Base-by-base conservation (phyloP, 2,329 filamentous ascomycete species). In the Neofusicoccum sp. region DNA sequence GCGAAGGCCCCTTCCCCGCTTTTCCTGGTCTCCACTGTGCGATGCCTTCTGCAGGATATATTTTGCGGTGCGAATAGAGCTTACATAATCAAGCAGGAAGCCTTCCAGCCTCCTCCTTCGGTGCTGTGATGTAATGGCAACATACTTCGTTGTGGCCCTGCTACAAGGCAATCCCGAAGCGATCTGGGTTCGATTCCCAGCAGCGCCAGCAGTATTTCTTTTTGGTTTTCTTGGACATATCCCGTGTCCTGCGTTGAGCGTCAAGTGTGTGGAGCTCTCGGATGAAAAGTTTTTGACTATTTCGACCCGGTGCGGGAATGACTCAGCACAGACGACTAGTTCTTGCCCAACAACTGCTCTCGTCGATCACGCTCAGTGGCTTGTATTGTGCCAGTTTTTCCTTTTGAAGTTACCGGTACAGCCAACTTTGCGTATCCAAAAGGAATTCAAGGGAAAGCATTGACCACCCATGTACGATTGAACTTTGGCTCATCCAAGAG, bases 151-250 rank as follows among this genome's bases (percentile, higher is more conserved):
- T 62, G 59, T 62, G 59, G 59, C 29, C 3, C 1, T 7, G 28
- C 4, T n/a, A 34, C 58, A 7, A 43, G 8, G 44, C 36, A 33
- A 36, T 22, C 14, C 58, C 58, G 58, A 45, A 8, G 5, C 47
- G 41, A 43, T 33, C 59, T 62, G 59, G 59, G 59, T 62, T 62
- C 59, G 59, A 62, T 62, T 62, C 59, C 59, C 59, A 62, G 59
- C 31, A 52, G 36, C 36, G 47, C 45, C 58, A 61, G 48, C 49
- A 28, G 22, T 8, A n/a, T 54, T 54, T 14, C n/a, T 41, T 39
- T 54, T 54, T 54, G 16, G 16, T 16, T 14, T 16, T 39, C 22
- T 2, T 22, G 22, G 22, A 22, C 22, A 22, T 22, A 1, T 22
- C 22, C 22, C 22, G 22, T 22, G 22, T 22, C 22, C 22, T 22